Evolutionary conservation across 225 moss, liverwort and hornwort genomes (phyloP), one percentile per base, ranked within the genome.

Genomic region (Polytrichum commune): DNA sequence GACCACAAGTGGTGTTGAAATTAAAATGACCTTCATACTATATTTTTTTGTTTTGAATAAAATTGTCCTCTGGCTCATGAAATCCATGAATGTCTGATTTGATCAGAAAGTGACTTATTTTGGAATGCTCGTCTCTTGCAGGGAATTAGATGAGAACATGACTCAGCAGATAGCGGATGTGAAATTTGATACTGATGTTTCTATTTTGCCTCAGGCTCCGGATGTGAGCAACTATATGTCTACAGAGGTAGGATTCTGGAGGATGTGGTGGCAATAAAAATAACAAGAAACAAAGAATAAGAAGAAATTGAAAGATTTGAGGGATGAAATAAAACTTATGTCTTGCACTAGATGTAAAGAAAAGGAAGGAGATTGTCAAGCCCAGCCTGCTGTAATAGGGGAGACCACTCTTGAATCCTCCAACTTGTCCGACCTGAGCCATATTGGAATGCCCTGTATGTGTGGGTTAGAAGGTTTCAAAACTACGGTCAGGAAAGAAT

Each of bases 211-310:
- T 64, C 81, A 77, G 66, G 81, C 89, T 76, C 95, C 95, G 60
- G 98, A 95, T 78, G 93, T 98, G 66, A 95, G 95, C 91, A 95
- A 83, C 84, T 98, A 91, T 70, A 85, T 98, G 73, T 69, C 85
- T 63, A 76, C 88, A 53, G 95, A 93, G 82, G 88, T 88, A 74
- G 33, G 84, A 16, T 46, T 46, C 46, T 46, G 46, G 46, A 46
- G 13, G 13, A 46, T 16, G 16, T 10, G 46, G 46, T 46, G 46
- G 46, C 16, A 46, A 46, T 46, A 13, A 46, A 2, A 38, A 38
- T 46, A 16, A 46, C 46, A 46, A 46, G 46, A 46, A 46, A 46
- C 46, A 46, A 32, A 46, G 46, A 46, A 13, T 46, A 46, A 13
- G 46, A 46, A 46, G 16, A 46, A 46, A 46, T 13, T 46, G 46